Conservation (phyloP, 371 early-diverging fungal genomes). For the Mortierella sp. region DNA sequence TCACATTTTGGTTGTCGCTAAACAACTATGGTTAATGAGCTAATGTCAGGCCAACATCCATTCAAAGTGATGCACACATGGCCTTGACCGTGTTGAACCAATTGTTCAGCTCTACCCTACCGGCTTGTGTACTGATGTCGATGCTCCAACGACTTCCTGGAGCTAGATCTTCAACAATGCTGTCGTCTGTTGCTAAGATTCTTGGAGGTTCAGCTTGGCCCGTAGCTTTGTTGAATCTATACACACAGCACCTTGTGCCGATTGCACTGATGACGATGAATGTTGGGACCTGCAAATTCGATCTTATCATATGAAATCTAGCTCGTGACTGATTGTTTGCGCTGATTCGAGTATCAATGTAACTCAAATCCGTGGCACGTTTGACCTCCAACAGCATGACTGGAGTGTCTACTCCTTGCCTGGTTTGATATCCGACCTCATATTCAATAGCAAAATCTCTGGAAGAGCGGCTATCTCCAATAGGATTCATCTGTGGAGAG, state of each 20-base stretch:
- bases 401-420: background rate
- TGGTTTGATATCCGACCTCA: background rate
- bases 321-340: background rate
- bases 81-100: background rate
- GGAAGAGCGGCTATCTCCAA: background rate
- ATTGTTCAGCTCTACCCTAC: background rate
- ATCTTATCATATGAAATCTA: background rate
- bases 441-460: conserved; percentile 1
- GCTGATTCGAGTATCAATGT: background rate
- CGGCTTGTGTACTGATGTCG: background rate
- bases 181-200: background rate
- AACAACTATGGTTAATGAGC: too few species aligned
- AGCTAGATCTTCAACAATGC: background rate
- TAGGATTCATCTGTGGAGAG: background rate
- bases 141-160: background rate
- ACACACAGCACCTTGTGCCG: background rate
- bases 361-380: background rate
- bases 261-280: conserved; percentile 3
- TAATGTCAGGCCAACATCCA: too few species aligned
- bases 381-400: background rate
- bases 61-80: background rate
- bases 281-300: background rate
- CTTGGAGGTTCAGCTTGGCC: background rate
- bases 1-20: too few species aligned
- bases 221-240: background rate